These are phyloP conservation scores for Pseudogymnoascus sp. DNA, from an alignment of 2,329 filamentous ascomycete genomes.

Conservation along the genomic window DNA sequence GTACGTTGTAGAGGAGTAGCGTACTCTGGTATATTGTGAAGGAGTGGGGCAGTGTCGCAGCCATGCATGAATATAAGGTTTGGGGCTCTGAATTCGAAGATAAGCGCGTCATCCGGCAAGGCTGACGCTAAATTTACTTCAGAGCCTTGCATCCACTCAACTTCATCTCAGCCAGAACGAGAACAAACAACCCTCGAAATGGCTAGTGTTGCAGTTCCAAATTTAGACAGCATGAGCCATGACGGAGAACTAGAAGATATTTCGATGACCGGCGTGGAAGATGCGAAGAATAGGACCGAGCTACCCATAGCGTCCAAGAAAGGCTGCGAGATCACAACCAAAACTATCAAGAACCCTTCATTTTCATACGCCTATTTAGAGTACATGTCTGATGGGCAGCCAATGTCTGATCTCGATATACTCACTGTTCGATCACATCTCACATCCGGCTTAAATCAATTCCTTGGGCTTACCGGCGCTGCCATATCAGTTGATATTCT, in stretches of 20 bases:
- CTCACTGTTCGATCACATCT: conserved; percentile 58
- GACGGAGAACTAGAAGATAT: neutral
- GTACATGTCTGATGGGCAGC: conserved; percentile 13
- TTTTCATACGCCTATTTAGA: conserved; percentile 51
- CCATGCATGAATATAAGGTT: conserved; percentile 3
- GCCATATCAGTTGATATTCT: conserved; percentile 66
- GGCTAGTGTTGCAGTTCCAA: neutral
- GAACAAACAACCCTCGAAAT: neutral
- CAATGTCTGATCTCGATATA: conserved; percentile 42
- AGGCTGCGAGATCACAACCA: conserved; percentile 41
- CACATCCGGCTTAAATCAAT: conserved; percentile 56
- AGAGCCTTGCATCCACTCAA: neutral
- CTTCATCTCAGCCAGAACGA: neutral
- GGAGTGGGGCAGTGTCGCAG: neutral
- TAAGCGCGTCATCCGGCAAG: neutral
- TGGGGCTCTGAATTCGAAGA: neutral
- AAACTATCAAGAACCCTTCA: conserved; percentile 44
- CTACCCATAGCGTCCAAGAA: conserved; percentile 12
- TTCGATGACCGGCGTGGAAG: neutral
- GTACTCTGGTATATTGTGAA: neutral
- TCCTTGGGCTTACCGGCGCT: conserved; percentile 61
- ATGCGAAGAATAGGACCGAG: neutral
- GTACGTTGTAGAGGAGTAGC: conserved; percentile 28
- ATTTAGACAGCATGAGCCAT: neutral
- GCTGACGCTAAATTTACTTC: conserved; percentile 12